Conservation (phyloP, 176 grass and related monocot species). For the Cocos nucifera region DNA sequence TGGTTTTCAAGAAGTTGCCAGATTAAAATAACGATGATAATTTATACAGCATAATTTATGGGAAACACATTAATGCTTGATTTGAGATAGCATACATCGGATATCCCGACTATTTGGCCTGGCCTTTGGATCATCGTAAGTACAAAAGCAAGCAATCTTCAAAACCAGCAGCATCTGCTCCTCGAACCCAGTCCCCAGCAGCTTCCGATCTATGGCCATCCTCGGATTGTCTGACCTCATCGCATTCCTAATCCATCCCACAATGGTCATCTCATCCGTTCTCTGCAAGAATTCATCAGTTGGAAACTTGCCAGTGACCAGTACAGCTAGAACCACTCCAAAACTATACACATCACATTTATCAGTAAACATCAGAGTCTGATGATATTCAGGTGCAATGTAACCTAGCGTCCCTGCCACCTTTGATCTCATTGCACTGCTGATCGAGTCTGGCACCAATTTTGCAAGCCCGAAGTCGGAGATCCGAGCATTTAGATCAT, state of each 20-base stretch:
- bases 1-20: too few relatives aligned
- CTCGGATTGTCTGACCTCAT: constrained; percentile 13
- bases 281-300: constrained; percentile 52
- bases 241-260: constrained; percentile 49
- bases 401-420: constrained; percentile 66
- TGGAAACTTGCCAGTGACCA: constrained; percentile 71
- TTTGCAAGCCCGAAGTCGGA: constrained; percentile 81
- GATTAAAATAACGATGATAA: too few relatives aligned
- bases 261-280: constrained; percentile 46
- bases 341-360: constrained; percentile 94
- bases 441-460: constrained; percentile 42
- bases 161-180: constrained; percentile 65
- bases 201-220: constrained; percentile 34
- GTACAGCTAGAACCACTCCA: constrained; percentile 71
- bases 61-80: constrained; percentile 12
- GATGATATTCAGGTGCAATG: constrained; percentile 89
- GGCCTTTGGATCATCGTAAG: constrained; percentile 39
- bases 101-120: constrained; percentile 61
- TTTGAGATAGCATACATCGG: constrained; percentile 54
- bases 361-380: constrained; percentile 58
- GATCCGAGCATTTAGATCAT: constrained; percentile 68
- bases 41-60: too few relatives aligned
- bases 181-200: constrained; percentile 35
- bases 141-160: constrained; percentile 70
- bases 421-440: constrained; percentile 18